Evolutionary conservation across 2,329 filamentous ascomycete genomes (phyloP).

Genomic region (Phialophora macrospora): DNA sequence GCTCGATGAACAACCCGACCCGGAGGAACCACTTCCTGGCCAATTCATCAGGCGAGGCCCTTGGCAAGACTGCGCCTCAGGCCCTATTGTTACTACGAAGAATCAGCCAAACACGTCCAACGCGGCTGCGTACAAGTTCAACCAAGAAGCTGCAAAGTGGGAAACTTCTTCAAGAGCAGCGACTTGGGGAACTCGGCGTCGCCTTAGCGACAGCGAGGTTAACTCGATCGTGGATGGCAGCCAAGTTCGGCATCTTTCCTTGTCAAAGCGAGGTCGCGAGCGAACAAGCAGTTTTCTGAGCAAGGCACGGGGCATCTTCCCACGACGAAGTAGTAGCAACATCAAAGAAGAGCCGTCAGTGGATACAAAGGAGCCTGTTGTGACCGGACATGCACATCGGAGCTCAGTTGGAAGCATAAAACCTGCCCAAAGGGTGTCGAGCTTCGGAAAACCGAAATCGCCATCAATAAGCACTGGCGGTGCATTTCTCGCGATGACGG

Average conservation of each 20-base stretch:
- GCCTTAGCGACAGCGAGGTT: slow-evolving; percentile 58
- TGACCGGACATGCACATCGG: slow-evolving; percentile 36
- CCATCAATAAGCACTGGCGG: slow-evolving; percentile 48
- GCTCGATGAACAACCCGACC: slow-evolving; percentile 37
- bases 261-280: slow-evolving; percentile 46
- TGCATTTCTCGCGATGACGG: slow-evolving; percentile 53
- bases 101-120: slow-evolving; percentile 59
- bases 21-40: slow-evolving; percentile 44
- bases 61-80: slow-evolving; percentile 53
- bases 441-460: slow-evolving; percentile 47
- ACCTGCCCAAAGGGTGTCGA: slow-evolving; percentile 47
- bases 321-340: slow-evolving; percentile 51
- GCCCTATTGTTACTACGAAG: slow-evolving; percentile 35
- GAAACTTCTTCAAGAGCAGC: slow-evolving; percentile 61
- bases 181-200: slow-evolving; percentile 57
- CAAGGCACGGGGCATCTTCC: slow-evolving; percentile 45
- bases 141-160: slow-evolving; percentile 55
- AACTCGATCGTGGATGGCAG: slow-evolving; percentile 51
- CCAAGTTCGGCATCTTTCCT: slow-evolving; percentile 49
- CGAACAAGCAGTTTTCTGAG: slow-evolving; percentile 52
- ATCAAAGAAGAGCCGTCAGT: slow-evolving; percentile 48
- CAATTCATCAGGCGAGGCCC: slow-evolving; percentile 51
- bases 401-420: slow-evolving; percentile 38
- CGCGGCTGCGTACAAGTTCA: slow-evolving; percentile 60
- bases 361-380: slow-evolving; percentile 14